Evolutionary conservation across 495 filamentous ascomycete species (phyloP).

Genomic region (Neurospora pannonica): DNA sequence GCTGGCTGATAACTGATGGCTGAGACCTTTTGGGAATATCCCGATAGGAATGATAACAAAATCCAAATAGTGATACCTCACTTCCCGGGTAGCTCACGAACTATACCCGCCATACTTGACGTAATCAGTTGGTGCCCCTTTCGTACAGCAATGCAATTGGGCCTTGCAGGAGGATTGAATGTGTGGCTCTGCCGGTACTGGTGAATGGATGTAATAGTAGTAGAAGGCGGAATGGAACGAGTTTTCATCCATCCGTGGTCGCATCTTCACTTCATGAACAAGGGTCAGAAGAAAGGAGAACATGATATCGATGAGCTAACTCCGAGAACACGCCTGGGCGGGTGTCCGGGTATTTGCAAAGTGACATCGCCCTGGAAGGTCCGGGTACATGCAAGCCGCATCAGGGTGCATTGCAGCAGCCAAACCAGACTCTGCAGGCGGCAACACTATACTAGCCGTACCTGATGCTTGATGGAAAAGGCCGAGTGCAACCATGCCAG

Average conservation of each 20-base stretch:
- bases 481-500: background rate
- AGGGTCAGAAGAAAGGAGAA: background rate
- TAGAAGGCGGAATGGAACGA: slow-evolving; percentile 1
- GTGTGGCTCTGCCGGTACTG: background rate
- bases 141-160: background rate
- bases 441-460: background rate
- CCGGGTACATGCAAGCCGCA: slow-evolving; percentile 4
- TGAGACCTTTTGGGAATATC: background rate
- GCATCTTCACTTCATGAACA: slow-evolving; percentile 1
- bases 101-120: background rate
- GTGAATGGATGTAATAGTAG: background rate
- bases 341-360: slow-evolving; percentile 4
- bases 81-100: background rate
- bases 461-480: background rate
- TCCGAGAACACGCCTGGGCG: background rate
- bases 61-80: background rate
- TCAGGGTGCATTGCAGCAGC: background rate
- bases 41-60: background rate
- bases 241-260: background rate
- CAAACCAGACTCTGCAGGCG: background rate
- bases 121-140: background rate
- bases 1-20: background rate
- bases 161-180: background rate
- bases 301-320: background rate
- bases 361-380: slow-evolving; percentile 1